A percentile compares a stretch with the other conserved stretches of the same genome.
These are phyloP conservation scores for Diaporthe humulicola DNA, from an alignment of 2,329 filamentous ascomycete species.

Conservation along the genomic window DNA sequence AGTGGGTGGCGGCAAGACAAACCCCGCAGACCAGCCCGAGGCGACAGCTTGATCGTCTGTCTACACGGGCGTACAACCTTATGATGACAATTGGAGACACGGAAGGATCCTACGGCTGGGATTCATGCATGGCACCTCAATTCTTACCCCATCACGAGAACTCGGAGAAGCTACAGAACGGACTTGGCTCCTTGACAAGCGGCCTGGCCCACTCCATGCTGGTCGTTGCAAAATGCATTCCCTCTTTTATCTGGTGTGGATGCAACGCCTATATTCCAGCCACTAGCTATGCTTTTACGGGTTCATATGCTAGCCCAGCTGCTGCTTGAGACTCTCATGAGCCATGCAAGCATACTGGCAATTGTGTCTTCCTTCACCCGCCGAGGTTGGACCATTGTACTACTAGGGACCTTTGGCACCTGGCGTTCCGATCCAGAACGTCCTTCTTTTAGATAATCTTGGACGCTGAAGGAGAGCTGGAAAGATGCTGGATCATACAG, in stretches of 20 bases:
- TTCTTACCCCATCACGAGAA: not conserved
- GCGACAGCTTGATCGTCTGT: not conserved
- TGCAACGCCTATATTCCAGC: not conserved
- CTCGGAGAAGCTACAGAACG: not conserved
- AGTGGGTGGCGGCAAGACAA: not conserved
- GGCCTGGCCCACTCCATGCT: too few relatives aligned
- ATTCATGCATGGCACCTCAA: too few relatives aligned
- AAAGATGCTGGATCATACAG: not conserved
- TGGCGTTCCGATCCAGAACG: not conserved
- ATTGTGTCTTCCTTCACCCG: not conserved
- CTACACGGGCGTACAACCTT: too few relatives aligned
- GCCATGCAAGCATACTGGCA: not conserved
- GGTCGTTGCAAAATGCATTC: too few relatives aligned
- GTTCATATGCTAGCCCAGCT: not conserved
- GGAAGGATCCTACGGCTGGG: not conserved
- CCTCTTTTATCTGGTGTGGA: too few relatives aligned
- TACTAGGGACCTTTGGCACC: not conserved
- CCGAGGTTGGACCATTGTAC: not conserved
- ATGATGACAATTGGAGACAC: not conserved
- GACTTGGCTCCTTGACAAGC: not conserved
- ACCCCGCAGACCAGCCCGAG: not conserved
- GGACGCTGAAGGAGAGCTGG: slow-evolving; percentile 14
- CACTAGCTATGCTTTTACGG: not conserved
- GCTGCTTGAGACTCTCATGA: not conserved
- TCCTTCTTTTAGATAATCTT: slow-evolving; percentile 30